These are phyloP conservation scores for Solanum lycopersicoides DNA, from an alignment of 257 asterid species.

Conservation along the genomic window DNA sequence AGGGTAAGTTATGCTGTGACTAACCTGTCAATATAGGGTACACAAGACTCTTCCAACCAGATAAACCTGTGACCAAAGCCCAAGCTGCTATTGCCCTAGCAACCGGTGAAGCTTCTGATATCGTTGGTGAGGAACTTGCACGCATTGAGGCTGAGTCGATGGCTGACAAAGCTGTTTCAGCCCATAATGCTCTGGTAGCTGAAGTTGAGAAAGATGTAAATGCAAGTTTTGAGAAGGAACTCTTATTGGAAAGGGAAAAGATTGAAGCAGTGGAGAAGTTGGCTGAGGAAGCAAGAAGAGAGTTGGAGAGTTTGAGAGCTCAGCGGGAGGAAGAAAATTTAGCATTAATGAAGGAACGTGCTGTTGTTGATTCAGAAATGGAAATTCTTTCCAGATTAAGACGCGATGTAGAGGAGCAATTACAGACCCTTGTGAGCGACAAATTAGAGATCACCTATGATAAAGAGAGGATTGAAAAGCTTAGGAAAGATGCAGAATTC, in stretches of 20 bases:
- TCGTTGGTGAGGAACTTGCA: conserved; percentile 86
- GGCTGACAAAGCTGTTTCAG: conserved; percentile 97
- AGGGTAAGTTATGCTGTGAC: neutral
- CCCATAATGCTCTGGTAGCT: conserved; percentile 85
- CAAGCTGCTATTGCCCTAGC: conserved; percentile 94
- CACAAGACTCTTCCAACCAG: conserved; percentile 96
- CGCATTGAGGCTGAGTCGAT: conserved; percentile 94
- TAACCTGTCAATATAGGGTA: conserved; percentile 45
- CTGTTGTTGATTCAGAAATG: conserved; percentile 89
- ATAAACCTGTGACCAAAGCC: conserved; percentile 93
- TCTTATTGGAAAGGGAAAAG: conserved; percentile 66
- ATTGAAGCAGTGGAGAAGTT: conserved; percentile 58
- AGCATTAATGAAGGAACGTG: conserved; percentile 69
- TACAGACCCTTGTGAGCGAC: conserved; percentile 58
- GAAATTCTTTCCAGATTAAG: conserved; percentile 75
- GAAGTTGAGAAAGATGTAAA: conserved; percentile 85
- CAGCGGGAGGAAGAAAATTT: conserved; percentile 70
- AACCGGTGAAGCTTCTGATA: conserved; percentile 77
- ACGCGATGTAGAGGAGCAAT: conserved; percentile 78
- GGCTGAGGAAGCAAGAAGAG: conserved; percentile 75
- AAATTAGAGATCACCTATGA: conserved; percentile 77
- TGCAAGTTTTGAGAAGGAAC: conserved; percentile 64
- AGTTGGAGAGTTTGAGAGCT: conserved; percentile 69
- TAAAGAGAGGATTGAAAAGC: conserved; percentile 77
- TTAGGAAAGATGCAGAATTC: conserved; percentile 66